Evolutionary conservation across 2,329 filamentous ascomycete species (phyloP), one percentile per base, ranked within the genome.

Genomic region (Colletotrichum musae): DNA sequence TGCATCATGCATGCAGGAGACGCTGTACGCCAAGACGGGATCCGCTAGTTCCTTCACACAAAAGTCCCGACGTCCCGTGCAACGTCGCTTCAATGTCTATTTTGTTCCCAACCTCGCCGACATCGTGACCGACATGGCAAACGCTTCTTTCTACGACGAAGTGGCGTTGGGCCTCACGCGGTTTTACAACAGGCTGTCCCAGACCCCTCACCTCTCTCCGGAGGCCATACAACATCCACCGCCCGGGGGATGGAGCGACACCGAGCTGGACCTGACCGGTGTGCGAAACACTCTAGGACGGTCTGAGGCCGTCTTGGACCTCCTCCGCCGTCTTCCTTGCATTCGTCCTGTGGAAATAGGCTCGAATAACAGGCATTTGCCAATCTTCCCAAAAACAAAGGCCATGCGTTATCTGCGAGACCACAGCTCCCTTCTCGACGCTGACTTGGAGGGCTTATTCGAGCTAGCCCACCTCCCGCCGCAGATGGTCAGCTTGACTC

Each of bases 381-480:
- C 5, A 12, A 60, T 60, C 45, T 60, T 51, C n/a, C 58, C 45
- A 0, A 60, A 60, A 4, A 60, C 45, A 16, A 60, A 60, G 3
- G 58, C 45, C 28, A 60, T 60, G 28, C 58, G 58, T 12, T 60
- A 60, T 45, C 51, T 60, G 58, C 58, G 45, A 21, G 45, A 51
- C 15, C 15, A 36, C n/a, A 21, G 58, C 58, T 60, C 58, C 15
- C 24, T 60, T 15, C 13, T 24, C 18, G 24, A 50, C 10, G n/a
- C 39, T 1, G 9, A 28, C 15, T 39, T 60, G 13, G 43, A 60
- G 47, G 58, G 58, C 28, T n/a, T 32, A 15, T 60, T 50, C 28
- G 58, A 69, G 36, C 63, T 74, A 12, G 7, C 24, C 4, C 53
- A 57, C 21, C 53, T 57, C 5, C 36, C 21, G 4, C 48, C 58